These are phyloP conservation scores for Diaporthe helianthi DNA, from an alignment of 2,329 filamentous ascomycete genomes.

Conservation along the genomic window DNA sequence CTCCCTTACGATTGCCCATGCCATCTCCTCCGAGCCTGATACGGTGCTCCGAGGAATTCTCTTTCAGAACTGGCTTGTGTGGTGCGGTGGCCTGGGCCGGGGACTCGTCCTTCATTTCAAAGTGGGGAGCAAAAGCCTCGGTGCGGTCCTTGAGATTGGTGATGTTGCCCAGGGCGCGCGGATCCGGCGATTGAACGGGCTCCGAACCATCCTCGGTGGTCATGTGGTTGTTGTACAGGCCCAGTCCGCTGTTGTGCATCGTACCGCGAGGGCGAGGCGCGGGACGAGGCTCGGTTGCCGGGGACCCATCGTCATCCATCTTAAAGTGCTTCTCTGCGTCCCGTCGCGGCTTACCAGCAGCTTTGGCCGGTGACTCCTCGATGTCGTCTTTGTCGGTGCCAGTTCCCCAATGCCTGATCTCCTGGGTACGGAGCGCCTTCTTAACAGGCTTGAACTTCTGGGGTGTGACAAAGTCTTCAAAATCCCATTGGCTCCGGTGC, in stretches of 20 bases:
- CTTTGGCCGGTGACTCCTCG: constrained; percentile 63
- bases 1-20: constrained; percentile 68
- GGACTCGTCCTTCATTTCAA: constrained; percentile 74
- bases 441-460: constrained; percentile 72
- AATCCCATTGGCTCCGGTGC: constrained; percentile 81
- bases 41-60: constrained; percentile 44
- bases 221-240: constrained; percentile 80
- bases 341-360: constrained; percentile 72
- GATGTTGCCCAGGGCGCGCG: constrained; percentile 66
- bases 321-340: constrained; percentile 87
- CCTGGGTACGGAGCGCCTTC: constrained; percentile 66
- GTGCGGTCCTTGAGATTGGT: constrained; percentile 76
- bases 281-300: constrained; percentile 56
- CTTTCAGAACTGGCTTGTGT: constrained; percentile 49
- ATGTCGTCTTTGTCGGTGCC: constrained; percentile 68
- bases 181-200: constrained; percentile 46
- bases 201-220: constrained; percentile 64
- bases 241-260: constrained; percentile 71
- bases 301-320: constrained; percentile 76
- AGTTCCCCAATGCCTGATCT: constrained; percentile 77
- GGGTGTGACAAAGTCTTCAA: constrained; percentile 86
- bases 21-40: constrained; percentile 66
- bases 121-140: constrained; percentile 82
- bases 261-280: constrained; percentile 58
- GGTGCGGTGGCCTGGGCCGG: constrained; percentile 51